Evolutionary conservation across 1,139 yeast genomes (phyloP).

Genomic region (Diutina scorzettiae): DNA sequence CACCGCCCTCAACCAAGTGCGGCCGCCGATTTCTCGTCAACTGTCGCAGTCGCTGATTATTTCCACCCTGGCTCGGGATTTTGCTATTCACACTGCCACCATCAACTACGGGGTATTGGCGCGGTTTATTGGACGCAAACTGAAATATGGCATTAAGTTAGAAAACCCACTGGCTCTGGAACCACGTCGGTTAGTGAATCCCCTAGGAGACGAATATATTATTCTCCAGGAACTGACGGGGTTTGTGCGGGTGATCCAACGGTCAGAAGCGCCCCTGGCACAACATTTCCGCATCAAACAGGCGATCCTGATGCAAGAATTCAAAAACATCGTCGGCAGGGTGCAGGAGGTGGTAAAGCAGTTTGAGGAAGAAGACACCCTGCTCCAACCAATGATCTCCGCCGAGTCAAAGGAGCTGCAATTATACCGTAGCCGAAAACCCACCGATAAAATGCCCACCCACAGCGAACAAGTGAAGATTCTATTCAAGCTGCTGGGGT

Average conservation of each 20-base stretch:
- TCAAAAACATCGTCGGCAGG: constrained; percentile 17
- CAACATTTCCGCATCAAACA: constrained; percentile 7
- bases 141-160: constrained; percentile 14
- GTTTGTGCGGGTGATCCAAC: constrained; percentile 21
- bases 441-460: background rate
- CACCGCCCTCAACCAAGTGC: background rate
- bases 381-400: background rate
- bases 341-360: constrained; percentile 18
- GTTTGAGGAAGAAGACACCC: background rate
- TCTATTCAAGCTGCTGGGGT: constrained; percentile 1
- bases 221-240: constrained; percentile 24
- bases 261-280: constrained; percentile 9
- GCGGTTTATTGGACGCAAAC: constrained; percentile 15
- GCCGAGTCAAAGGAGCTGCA: background rate
- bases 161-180: constrained; percentile 13
- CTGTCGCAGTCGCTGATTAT: background rate
- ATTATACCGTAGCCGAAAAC: background rate
- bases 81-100: constrained; percentile 11
- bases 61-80: constrained; percentile 9
- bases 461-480: background rate
- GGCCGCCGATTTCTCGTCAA: background rate
- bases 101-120: constrained; percentile 14
- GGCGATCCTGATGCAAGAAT: constrained; percentile 12
- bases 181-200: constrained; percentile 16
- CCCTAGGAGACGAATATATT: constrained; percentile 30